A percentile compares a stretch with the other conserved stretches of the same genome.
Evolutionary conservation across 192 early-diverging fungal genomes (phyloP).

Genomic region (Coemansia sp.): DNA sequence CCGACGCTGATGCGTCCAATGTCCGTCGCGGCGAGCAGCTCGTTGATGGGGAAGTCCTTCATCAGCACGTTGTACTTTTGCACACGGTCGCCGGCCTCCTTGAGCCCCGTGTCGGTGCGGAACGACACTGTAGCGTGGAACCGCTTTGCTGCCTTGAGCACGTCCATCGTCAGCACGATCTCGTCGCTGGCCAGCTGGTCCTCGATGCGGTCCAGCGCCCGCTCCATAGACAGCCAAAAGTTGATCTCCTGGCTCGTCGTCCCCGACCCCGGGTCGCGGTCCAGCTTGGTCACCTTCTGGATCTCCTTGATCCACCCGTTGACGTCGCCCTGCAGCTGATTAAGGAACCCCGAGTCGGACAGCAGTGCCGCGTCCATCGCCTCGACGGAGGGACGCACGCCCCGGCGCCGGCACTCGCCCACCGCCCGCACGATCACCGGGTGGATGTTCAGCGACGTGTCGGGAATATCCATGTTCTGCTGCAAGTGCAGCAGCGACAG

Average conservation of each 20-base stretch:
- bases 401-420: constrained; percentile 68
- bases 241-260: constrained; percentile 98
- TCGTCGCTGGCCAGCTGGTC: constrained; percentile 93
- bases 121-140: constrained; percentile 99
- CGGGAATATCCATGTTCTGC: constrained; percentile 99
- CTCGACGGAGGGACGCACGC: constrained; percentile 72
- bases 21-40: constrained; percentile 95
- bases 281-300: constrained; percentile 96
- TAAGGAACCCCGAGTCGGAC: constrained; percentile 86
- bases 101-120: constrained; percentile 96
- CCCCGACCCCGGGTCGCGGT: constrained; percentile 88
- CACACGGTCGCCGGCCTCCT: constrained; percentile 92
- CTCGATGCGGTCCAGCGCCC: constrained; percentile 89
- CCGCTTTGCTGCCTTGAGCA: constrained; percentile 95
- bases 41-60: constrained; percentile 98
- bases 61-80: constrained; percentile 96
- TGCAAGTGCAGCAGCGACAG: constrained; percentile 93
- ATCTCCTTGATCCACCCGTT: constrained; percentile 99
- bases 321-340: constrained; percentile 93
- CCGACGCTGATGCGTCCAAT: constrained; percentile 79
- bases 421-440: constrained; percentile 75
- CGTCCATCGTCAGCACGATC: constrained; percentile 88
- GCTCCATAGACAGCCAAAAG: constrained; percentile 99
- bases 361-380: constrained; percentile 70
- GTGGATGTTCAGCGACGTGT: constrained; percentile 85